Evolutionary conservation across 768 basidiomycete genomes (phyloP).

Genomic region (Favolaschia claudopus): DNA sequence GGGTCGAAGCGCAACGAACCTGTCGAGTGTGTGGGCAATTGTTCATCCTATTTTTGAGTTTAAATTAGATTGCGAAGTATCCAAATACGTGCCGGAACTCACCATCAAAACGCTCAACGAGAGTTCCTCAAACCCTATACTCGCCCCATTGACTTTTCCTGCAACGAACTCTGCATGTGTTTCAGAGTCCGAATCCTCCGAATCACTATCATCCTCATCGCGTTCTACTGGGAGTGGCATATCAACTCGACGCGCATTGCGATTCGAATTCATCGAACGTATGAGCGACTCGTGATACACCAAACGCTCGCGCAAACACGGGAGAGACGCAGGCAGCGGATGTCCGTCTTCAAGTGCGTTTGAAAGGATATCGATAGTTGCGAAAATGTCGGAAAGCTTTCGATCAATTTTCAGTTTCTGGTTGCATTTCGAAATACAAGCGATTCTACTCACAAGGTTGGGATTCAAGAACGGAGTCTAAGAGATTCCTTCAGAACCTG

Average conservation of each 20-base stretch:
- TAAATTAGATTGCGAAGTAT: not conserved
- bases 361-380: conserved; percentile 48
- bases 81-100: conserved; percentile 8
- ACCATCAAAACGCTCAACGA: conserved; percentile 49
- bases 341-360: conserved; percentile 43
- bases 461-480: conserved; percentile 57
- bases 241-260: not conserved
- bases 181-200: conserved; percentile 26
- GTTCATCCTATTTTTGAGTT: conserved; percentile 41
- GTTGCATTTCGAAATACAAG: not conserved
- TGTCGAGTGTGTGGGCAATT: conserved; percentile 53
- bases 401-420: not conserved
- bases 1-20: conserved; percentile 34
- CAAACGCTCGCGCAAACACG: conserved; percentile 49
- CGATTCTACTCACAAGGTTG: conserved; percentile 43
- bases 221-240: conserved; percentile 6
- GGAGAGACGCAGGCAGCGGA: conserved; percentile 47
- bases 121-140: conserved; percentile 50
- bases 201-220: conserved; percentile 9
- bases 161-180: conserved; percentile 30
- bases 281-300: conserved; percentile 49
- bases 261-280: conserved; percentile 23
- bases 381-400: conserved; percentile 55
- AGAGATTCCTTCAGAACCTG: not conserved
- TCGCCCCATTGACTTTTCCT: conserved; percentile 48